Evolutionary conservation across 257 asterid genomes (phyloP).

Genomic region (Catharanthus roseus): DNA sequence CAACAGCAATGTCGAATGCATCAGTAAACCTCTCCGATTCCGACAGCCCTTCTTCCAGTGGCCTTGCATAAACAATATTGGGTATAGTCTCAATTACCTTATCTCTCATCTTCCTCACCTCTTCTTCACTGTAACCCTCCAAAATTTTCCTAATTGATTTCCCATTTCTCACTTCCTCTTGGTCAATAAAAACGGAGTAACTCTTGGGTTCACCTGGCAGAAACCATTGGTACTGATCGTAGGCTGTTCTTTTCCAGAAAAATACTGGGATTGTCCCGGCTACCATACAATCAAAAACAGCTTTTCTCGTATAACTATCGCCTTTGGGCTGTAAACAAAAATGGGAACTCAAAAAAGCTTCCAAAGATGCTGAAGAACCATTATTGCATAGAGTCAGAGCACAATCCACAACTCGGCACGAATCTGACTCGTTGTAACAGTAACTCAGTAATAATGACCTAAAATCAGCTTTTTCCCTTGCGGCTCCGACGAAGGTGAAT

Average conservation of each 20-base stretch:
- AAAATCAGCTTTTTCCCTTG: conserved; percentile 43
- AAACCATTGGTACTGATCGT: conserved; percentile 83
- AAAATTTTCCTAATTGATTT: conserved; percentile 49
- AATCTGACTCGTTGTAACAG: conserved; percentile 45
- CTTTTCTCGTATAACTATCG: conserved; percentile 56
- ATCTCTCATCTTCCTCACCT: conserved; percentile 60
- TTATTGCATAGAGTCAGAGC: conserved; percentile 41
- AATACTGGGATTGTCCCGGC: conserved; percentile 85
- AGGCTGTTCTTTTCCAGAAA: conserved; percentile 57
- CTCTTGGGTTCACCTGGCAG: conserved; percentile 71
- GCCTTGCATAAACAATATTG: conserved; percentile 51
- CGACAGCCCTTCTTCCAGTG: conserved; percentile 39
- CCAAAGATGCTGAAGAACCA: conserved; percentile 31
- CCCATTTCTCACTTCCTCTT: conserved; percentile 57
- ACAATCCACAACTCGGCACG: conserved; percentile 61
- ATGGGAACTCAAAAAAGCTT: conserved; percentile 50
- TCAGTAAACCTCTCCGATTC: conserved; percentile 40
- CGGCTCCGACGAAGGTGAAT: conserved; percentile 56
- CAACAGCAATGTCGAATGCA: conserved; percentile 85
- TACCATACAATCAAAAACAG: conserved; percentile 77
- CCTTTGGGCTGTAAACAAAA: conserved; percentile 84
- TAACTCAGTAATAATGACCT: conserved; percentile 37
- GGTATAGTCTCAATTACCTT: conserved; percentile 77
- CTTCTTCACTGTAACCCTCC: conserved; percentile 44
- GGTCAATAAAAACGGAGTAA: conserved; percentile 72